Evolutionary conservation across 2,329 filamentous ascomycete species (phyloP).

Genomic region (Colletotrichum falcatum): DNA sequence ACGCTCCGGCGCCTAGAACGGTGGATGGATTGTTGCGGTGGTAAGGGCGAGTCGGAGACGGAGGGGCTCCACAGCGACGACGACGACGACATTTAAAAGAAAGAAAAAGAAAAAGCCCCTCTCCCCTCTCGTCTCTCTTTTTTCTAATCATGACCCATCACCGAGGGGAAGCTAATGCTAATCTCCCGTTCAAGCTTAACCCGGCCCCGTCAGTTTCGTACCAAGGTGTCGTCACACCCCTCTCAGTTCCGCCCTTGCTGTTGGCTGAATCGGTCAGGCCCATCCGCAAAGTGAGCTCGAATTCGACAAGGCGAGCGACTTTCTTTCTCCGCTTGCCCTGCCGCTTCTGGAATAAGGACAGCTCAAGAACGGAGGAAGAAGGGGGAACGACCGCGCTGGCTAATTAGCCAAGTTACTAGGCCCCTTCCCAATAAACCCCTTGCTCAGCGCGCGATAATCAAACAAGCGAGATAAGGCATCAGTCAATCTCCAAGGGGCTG

Average conservation of each 20-base stretch:
- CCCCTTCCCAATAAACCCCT: constrained; percentile 9
- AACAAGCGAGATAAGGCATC: constrained; percentile 41
- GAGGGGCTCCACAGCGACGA: neutral
- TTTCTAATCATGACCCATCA: constrained; percentile 17
- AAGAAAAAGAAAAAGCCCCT: too few relatives aligned
- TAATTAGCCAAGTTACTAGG: constrained; percentile 25
- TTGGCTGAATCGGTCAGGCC: constrained; percentile 10
- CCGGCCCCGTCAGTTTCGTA: neutral
- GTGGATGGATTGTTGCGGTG: constrained; percentile 1
- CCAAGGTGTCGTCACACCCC: neutral
- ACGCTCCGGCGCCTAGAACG: constrained; percentile 6
- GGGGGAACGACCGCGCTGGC: constrained; percentile 19
- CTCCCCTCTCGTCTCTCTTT: neutral
- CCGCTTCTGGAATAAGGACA: constrained; percentile 2
- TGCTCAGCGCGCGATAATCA: constrained; percentile 29
- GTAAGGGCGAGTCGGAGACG: neutral
- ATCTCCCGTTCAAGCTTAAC: constrained; percentile 26
- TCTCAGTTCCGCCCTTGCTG: constrained; percentile 2
- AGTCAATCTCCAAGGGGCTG: constrained; percentile 30
- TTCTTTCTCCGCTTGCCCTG: constrained; percentile 9
- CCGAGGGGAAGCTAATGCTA: constrained; percentile 11
- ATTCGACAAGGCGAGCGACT: constrained; percentile 18
- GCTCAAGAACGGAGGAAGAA: neutral
- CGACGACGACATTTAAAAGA: neutral
- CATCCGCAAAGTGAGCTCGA: neutral